Percentiles rank a stretch among this genome's conserved stretches.
Evolutionary conservation across 768 basidiomycete genomes (phyloP).

Genomic region (Phaeolepiota aurea): DNA sequence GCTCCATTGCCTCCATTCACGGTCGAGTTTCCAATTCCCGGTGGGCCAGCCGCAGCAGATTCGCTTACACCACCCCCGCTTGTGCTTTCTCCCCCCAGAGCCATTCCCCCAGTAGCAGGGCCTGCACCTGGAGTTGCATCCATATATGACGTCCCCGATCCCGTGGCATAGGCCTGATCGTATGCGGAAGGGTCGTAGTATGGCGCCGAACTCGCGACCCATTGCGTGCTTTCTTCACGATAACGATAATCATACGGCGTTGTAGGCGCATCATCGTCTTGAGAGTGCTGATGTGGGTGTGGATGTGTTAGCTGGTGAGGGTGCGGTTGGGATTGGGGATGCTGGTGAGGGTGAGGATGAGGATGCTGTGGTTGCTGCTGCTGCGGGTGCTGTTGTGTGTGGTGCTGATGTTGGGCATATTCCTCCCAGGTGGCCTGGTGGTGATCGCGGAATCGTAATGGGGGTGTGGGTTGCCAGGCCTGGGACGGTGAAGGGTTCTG

Average conservation of each 20-base stretch:
- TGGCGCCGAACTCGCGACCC: constrained; percentile 36
- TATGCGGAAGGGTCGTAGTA: constrained; percentile 62
- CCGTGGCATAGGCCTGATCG: constrained; percentile 26
- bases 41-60: constrained; percentile 29
- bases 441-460: constrained; percentile 24
- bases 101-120: too few relatives aligned
- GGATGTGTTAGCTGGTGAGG: not conserved
- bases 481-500: constrained; percentile 44
- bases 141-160: too few relatives aligned
- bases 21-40: constrained; percentile 21
- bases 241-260: constrained; percentile 53
- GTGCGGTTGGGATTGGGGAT: not conserved
- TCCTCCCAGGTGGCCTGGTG: constrained; percentile 51
- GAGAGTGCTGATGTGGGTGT: constrained; percentile 14
- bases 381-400: not conserved
- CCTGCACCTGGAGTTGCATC: too few relatives aligned
- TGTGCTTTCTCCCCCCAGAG: too few relatives aligned
- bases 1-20: constrained; percentile 38
- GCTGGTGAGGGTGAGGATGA: not conserved
- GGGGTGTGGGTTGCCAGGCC: constrained; percentile 58
- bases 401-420: constrained; percentile 24
- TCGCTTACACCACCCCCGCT: too few relatives aligned
- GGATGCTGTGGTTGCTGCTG: constrained; percentile 12
- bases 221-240: constrained; percentile 50
- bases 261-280: constrained; percentile 39